Conservation (phyloP, 139 green algal genomes). For the Chlamydomonas asymmetrica region DNA sequence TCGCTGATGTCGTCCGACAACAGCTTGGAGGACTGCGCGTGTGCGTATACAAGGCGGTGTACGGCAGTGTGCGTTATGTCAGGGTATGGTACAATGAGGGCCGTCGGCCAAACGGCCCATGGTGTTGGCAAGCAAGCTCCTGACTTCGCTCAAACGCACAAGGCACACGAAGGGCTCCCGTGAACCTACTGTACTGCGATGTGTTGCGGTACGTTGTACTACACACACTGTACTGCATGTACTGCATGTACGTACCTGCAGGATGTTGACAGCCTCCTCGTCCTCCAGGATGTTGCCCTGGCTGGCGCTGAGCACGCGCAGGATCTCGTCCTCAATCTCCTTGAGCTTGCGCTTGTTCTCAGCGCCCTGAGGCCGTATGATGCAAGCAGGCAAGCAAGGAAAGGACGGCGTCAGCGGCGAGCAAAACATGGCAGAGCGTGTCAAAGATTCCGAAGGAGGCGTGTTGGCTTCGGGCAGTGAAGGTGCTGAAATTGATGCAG, state of each 20-base stretch:
- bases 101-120: too few relatives aligned
- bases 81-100: too few relatives aligned
- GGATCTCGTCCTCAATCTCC: conserved; percentile 87
- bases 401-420: not conserved
- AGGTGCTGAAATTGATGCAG: too few relatives aligned
- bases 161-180: too few relatives aligned
- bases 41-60: too few relatives aligned
- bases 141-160: too few relatives aligned
- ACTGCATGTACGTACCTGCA: conserved; percentile 49
- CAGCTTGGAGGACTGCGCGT: conserved; percentile 56
- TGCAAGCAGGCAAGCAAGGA: not conserved
- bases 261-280: conserved; percentile 75
- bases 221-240: too few relatives aligned
- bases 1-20: conserved; percentile 74
- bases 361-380: conserved; percentile 45
- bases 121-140: too few relatives aligned
- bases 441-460: not conserved
- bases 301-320: conserved; percentile 68
- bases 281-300: conserved; percentile 87
- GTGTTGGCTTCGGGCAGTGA: not conserved
- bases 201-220: too few relatives aligned
- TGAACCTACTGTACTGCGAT: too few relatives aligned
- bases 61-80: too few relatives aligned
- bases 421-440: not conserved
- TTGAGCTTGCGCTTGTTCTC: conserved; percentile 81